Evolutionary conservation across 805 yeast species (phyloP).

Genomic region (Saccharomyces paradoxus): DNA sequence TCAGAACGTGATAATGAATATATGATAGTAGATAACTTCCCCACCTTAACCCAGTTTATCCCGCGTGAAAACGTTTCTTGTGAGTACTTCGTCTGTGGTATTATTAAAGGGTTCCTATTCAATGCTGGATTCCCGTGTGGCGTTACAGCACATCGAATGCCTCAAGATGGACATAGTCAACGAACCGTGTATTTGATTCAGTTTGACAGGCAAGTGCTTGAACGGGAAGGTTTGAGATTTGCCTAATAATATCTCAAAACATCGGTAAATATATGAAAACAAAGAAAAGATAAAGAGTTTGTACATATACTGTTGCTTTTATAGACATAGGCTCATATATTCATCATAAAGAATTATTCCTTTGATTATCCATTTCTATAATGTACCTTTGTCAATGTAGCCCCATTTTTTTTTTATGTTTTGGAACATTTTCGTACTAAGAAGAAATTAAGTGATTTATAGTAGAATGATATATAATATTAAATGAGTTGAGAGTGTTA

Average conservation of each 20-base stretch:
- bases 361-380: not conserved
- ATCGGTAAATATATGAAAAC: not conserved
- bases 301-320: not conserved
- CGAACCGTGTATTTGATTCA: slow-evolving; percentile 71
- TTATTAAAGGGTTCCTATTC: slow-evolving; percentile 76
- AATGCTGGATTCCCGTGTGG: slow-evolving; percentile 60
- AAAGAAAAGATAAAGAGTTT: not conserved
- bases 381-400: too few species aligned
- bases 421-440: too few species aligned
- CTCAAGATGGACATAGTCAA: slow-evolving; percentile 45
- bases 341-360: not conserved
- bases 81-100: slow-evolving; percentile 77
- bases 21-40: slow-evolving; percentile 75
- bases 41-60: slow-evolving; percentile 58
- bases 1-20: slow-evolving; percentile 59
- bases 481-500: too few species aligned
- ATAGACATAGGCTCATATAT: not conserved
- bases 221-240: slow-evolving; percentile 44
- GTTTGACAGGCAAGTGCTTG: slow-evolving; percentile 51
- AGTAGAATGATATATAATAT: too few species aligned
- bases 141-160: slow-evolving; percentile 74
- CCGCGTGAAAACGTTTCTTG: slow-evolving; percentile 70
- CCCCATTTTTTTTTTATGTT: not conserved
- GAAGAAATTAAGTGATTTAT: too few species aligned
- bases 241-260: not conserved